A percentile compares a stretch with the other conserved stretches of the same genome.
These are phyloP conservation scores for Didymella exigua DNA, from an alignment of 2,329 filamentous ascomycete species.

Conservation along the genomic window DNA sequence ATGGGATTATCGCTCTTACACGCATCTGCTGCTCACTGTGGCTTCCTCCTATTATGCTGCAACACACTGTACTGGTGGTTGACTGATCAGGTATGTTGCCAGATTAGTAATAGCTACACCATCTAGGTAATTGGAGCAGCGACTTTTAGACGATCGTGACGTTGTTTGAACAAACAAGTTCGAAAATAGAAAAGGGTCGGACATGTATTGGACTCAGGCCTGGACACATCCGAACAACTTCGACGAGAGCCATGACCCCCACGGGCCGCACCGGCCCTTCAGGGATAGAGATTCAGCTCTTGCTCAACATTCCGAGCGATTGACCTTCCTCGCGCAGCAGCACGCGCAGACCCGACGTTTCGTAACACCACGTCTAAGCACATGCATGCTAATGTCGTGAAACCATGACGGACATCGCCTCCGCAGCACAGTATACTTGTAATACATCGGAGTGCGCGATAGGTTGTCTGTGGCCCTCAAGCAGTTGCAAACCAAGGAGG, in stretches of 20 bases:
- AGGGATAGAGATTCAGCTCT: neutral
- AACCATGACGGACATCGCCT: slow-evolving; percentile 16
- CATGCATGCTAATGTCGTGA: slow-evolving; percentile 16
- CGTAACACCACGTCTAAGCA: slow-evolving; percentile 3
- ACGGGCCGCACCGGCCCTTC: neutral
- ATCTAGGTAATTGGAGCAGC: too few species aligned
- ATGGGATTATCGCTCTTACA: neutral
- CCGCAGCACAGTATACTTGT: neutral
- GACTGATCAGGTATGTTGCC: too few species aligned
- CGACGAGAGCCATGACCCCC: neutral
- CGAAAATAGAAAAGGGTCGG: neutral
- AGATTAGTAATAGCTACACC: neutral
- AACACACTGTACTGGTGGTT: neutral
- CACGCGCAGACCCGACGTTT: slow-evolving; percentile 5
- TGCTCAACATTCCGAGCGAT: neutral
- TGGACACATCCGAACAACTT: neutral
- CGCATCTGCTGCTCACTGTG: neutral
- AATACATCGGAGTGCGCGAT: neutral
- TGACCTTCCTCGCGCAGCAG: neutral
- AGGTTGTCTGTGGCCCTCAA: neutral
- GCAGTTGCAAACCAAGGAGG: neutral
- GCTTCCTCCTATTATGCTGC: neutral
- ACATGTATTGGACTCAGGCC: neutral
- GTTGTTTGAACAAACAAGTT: too few species aligned
- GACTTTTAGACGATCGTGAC: too few species aligned